A percentile compares a stretch with the other conserved stretches of the same genome.
Conservation (phyloP, 352 stramenopile species). For the Phytophthora pisi region DNA sequence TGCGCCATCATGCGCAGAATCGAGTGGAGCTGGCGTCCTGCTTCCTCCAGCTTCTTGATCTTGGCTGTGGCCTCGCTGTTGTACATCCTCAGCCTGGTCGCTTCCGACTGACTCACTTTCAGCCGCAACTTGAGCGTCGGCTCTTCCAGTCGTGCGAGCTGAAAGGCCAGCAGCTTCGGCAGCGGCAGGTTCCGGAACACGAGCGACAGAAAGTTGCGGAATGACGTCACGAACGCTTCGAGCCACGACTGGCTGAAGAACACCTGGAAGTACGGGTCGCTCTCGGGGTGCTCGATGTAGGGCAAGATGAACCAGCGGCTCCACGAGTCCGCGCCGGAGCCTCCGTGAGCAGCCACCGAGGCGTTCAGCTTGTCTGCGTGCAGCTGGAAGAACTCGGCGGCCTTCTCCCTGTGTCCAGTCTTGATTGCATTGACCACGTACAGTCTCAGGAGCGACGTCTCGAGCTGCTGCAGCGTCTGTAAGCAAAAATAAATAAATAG, state of each 20-base stretch:
- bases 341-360: slow-evolving; percentile 28
- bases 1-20: slow-evolving; percentile 73
- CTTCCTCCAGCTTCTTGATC: slow-evolving; percentile 70
- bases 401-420: slow-evolving; percentile 67
- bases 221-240: slow-evolving; percentile 70
- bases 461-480: slow-evolving; percentile 70
- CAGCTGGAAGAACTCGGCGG: slow-evolving; percentile 74
- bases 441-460: slow-evolving; percentile 69
- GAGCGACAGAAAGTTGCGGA: slow-evolving; percentile 82
- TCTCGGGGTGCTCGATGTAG: slow-evolving; percentile 77
- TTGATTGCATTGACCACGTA: slow-evolving; percentile 86
- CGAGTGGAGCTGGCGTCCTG: slow-evolving; percentile 58
- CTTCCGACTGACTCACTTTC: slow-evolving; percentile 76
- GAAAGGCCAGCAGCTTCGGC: slow-evolving; percentile 78
- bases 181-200: slow-evolving; percentile 77
- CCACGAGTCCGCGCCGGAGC: slow-evolving; percentile 54
- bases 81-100: slow-evolving; percentile 57
- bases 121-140: slow-evolving; percentile 71
- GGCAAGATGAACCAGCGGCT: slow-evolving; percentile 84
- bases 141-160: slow-evolving; percentile 72
- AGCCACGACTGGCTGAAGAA: slow-evolving; percentile 82
- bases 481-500: slow-evolving; percentile 6
- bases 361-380: slow-evolving; percentile 74
- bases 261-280: slow-evolving; percentile 72
- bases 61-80: slow-evolving; percentile 56